Evolutionary conservation across 2,329 filamentous ascomycete species (phyloP).

Genomic region (Apiospora aurea): DNA sequence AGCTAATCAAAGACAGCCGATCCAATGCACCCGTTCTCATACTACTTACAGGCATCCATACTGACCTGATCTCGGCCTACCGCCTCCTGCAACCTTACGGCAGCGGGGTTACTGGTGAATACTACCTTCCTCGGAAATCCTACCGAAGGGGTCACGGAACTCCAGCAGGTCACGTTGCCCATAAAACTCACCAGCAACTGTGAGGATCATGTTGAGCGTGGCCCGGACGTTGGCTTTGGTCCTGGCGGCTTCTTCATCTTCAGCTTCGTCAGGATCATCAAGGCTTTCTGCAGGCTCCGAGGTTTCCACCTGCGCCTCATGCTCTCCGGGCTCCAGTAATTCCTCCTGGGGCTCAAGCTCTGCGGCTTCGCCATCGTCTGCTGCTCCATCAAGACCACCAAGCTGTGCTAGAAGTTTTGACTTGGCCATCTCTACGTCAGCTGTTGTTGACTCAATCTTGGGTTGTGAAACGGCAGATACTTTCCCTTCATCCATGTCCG

Average conservation of each 20-base stretch:
- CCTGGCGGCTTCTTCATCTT: conserved; percentile 39
- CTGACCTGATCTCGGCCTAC: background rate
- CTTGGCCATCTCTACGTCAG: conserved; percentile 57
- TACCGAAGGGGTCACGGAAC: conserved; percentile 69
- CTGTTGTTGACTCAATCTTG: conserved; percentile 38
- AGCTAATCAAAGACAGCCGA: background rate
- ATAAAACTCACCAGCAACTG: conserved; percentile 85
- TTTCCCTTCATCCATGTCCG: conserved; percentile 47
- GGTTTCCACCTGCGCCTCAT: conserved; percentile 15
- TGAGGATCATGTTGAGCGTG: conserved; percentile 93
- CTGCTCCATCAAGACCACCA: conserved; percentile 35
- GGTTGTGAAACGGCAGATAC: conserved; percentile 41
- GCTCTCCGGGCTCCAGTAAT: background rate
- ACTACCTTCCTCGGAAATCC: conserved; percentile 44
- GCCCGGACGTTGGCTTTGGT: conserved; percentile 62
- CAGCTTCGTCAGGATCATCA: conserved; percentile 33
- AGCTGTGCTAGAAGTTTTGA: conserved; percentile 56
- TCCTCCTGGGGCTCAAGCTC: conserved; percentile 25
- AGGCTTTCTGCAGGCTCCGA: background rate
- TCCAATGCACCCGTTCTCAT: background rate
- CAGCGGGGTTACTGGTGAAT: background rate
- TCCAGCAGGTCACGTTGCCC: conserved; percentile 87
- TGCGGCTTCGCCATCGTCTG: conserved; percentile 28
- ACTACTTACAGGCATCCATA: conserved; percentile 10
- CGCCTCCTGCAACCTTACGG: background rate